These are phyloP conservation scores for Aquilaria yunnanensis DNA, from an alignment of 345 rosid genomes.

Conservation along the genomic window DNA sequence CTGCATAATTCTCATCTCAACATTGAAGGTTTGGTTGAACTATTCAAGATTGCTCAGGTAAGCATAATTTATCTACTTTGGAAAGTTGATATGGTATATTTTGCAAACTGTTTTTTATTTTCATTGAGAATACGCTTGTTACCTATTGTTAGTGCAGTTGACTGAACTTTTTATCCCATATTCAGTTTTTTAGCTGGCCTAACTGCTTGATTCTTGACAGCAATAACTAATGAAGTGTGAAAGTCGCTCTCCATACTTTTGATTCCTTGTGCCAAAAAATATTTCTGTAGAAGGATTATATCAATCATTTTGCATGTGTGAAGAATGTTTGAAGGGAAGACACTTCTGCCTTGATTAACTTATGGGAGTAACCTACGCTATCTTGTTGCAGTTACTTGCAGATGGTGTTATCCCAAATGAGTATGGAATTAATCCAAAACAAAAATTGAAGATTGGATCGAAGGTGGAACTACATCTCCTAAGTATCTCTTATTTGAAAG, in stretches of 20 bases:
- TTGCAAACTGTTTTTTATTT: too few species aligned
- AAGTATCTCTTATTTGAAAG: background rate
- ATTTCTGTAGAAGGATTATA: too few species aligned
- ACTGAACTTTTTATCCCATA: too few species aligned
- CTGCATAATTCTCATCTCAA: constrained; percentile 96
- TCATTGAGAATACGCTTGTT: too few species aligned
- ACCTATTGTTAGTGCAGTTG: too few species aligned
- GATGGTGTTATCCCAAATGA: constrained; percentile 99
- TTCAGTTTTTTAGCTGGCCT: too few species aligned
- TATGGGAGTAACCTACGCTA: constrained; percentile 10
- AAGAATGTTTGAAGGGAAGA: background rate
- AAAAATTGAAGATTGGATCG: constrained; percentile 92
- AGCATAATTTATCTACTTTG: background rate
- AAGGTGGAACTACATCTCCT: constrained; percentile 40
- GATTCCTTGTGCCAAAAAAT: too few species aligned
- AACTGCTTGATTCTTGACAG: too few species aligned
- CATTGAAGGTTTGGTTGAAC: constrained; percentile 75
- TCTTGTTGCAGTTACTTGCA: constrained; percentile 78
- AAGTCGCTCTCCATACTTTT: too few species aligned
- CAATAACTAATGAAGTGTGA: too few species aligned
- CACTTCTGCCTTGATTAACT: background rate
- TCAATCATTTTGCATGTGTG: too few species aligned
- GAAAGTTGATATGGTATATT: too few species aligned
- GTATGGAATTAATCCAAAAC: constrained; percentile 95
- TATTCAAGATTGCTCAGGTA: constrained; percentile 97